These are phyloP conservation scores for Neonectria punicea DNA, from an alignment of 2,329 filamentous ascomycete species.

Conservation along the genomic window DNA sequence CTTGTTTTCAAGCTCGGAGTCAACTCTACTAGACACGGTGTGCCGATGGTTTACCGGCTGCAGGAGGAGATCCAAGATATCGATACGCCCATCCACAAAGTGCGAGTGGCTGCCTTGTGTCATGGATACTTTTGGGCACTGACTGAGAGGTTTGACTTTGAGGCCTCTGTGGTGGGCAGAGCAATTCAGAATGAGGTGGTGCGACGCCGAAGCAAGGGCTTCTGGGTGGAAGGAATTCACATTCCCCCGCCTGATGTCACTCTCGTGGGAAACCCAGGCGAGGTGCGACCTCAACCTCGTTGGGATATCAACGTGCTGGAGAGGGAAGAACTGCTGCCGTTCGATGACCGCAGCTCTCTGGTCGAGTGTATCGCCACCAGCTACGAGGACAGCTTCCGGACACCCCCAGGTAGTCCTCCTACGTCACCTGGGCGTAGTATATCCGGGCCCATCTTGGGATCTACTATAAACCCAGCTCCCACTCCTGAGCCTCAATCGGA, in stretches of 20 bases:
- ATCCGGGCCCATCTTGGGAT: constrained; percentile 69
- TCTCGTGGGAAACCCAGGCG: constrained; percentile 66
- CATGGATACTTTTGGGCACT: constrained; percentile 90
- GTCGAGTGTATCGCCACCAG: constrained; percentile 78
- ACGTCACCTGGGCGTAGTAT: constrained; percentile 74
- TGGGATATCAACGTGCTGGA: constrained; percentile 66
- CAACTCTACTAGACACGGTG: constrained; percentile 79
- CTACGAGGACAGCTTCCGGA: constrained; percentile 71
- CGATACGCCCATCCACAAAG: constrained; percentile 74
- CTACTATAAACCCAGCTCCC: constrained; percentile 53
- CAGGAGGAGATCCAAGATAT: constrained; percentile 83
- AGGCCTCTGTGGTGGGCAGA: constrained; percentile 73
- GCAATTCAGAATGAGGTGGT: constrained; percentile 81
- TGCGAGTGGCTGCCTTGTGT: constrained; percentile 84
- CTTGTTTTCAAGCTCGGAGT: constrained; percentile 83
- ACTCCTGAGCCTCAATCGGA: constrained; percentile 57
- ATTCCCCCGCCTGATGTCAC: constrained; percentile 75
- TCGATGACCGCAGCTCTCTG: constrained; percentile 77
- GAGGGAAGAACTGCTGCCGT: constrained; percentile 75
- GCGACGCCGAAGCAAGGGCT: constrained; percentile 75
- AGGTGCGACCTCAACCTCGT: constrained; percentile 54
- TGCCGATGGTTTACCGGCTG: constrained; percentile 89
- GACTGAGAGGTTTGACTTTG: constrained; percentile 80
- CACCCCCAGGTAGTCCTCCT: constrained; percentile 76
- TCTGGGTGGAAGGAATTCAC: constrained; percentile 82